phyloP scores from a whole-genome alignment of 768 basidiomycete genomes.

The Suillus discolor region DNA sequence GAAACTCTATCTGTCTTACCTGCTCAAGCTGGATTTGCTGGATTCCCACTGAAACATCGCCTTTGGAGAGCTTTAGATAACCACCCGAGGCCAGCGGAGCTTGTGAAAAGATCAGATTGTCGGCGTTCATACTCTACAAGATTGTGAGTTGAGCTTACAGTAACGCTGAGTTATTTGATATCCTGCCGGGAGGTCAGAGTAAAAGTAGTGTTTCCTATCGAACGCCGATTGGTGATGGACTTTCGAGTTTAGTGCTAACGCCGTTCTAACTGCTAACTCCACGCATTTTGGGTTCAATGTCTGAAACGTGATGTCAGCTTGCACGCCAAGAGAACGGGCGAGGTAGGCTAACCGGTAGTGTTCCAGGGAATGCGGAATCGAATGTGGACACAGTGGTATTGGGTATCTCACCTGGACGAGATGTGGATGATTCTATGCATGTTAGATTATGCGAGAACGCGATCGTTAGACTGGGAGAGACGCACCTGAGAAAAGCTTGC shows the following conservation, averaged over 20 bases:
- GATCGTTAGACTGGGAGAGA: neutral
- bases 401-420: slow-evolving; percentile 51
- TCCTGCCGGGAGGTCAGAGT: slow-evolving; percentile 89
- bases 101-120: slow-evolving; percentile 31
- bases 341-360: slow-evolving; percentile 70
- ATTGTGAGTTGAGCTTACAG: slow-evolving; percentile 9
- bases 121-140: neutral
- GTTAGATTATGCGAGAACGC: neutral
- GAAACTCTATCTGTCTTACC: slow-evolving; percentile 42
- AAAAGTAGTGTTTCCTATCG: slow-evolving; percentile 98
- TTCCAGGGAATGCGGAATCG: slow-evolving; percentile 93
- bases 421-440: slow-evolving; percentile 41
- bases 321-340: neutral
- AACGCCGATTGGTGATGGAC: slow-evolving; percentile 79
- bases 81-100: slow-evolving; percentile 82
- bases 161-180: slow-evolving; percentile 99
- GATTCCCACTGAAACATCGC: slow-evolving; percentile 64
- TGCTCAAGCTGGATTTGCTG: slow-evolving; percentile 97
- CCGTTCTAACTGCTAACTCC: slow-evolving; percentile 77
- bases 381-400: slow-evolving; percentile 77
- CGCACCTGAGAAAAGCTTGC: slow-evolving; percentile 82
- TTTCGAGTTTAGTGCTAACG: slow-evolving; percentile 69
- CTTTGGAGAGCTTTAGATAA: slow-evolving; percentile 46
- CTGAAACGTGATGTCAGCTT: slow-evolving; percentile 34
- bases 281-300: slow-evolving; percentile 70